Evolutionary conservation across 1,284 basidiomycete genomes (phyloP).

Genomic region (Microbotryum scabiosae): DNA sequence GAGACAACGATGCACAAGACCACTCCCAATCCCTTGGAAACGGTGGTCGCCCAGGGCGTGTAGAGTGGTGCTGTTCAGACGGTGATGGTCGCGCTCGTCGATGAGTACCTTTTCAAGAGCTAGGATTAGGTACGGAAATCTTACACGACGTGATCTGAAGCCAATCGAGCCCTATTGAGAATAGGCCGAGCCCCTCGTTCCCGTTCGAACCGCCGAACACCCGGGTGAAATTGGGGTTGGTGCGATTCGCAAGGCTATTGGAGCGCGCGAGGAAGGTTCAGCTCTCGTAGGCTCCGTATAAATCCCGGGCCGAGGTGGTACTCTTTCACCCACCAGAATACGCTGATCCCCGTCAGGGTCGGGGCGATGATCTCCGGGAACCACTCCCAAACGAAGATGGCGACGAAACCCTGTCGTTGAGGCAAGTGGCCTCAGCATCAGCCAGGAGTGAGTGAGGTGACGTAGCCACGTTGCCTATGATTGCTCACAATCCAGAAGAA

Average conservation of each 20-base stretch:
- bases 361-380: constrained; percentile 8
- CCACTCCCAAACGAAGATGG: constrained; percentile 49
- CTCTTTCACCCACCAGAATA: constrained; percentile 45
- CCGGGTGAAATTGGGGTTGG: constrained; percentile 36
- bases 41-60: constrained; percentile 32
- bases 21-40: constrained; percentile 45
- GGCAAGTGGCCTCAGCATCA: no score
- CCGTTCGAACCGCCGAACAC: constrained; percentile 52
- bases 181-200: constrained; percentile 50
- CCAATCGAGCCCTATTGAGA: constrained; percentile 55
- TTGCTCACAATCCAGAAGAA: constrained; percentile 50
- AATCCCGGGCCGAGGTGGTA: constrained; percentile 2
- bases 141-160: constrained; percentile 48
- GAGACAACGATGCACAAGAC: constrained; percentile 44
- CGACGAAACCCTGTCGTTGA: constrained; percentile 39
- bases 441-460: no score
- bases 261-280: no score
- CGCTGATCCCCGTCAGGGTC: constrained; percentile 49
- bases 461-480: no score
- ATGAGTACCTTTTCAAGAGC: background rate
- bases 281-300: no score
- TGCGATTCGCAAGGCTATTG: constrained; percentile 45
- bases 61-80: constrained; percentile 43
- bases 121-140: background rate
- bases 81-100: constrained; percentile 46